Evolutionary conservation across 768 basidiomycete genomes (phyloP).

Genomic region (Collybia mongolica): DNA sequence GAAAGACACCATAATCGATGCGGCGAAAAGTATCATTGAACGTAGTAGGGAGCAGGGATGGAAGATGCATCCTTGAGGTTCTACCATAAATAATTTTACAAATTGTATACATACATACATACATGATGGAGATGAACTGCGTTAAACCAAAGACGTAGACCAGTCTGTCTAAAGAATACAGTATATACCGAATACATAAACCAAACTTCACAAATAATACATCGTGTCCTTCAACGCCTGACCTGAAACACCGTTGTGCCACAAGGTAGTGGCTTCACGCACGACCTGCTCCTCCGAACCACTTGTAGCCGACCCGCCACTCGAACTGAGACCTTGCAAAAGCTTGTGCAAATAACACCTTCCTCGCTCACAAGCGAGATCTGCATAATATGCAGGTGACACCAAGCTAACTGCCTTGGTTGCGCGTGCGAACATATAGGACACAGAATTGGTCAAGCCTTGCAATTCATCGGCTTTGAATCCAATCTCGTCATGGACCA

Average conservation of each 20-base stretch:
- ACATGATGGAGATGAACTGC: too few species aligned
- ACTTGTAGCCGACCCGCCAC: slow-evolving; percentile 31
- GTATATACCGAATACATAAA: too few species aligned
- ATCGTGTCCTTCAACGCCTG: slow-evolving; percentile 61
- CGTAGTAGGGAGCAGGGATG: neutral
- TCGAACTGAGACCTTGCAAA: slow-evolving; percentile 46
- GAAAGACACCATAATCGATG: slow-evolving; percentile 1
- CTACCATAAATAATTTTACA: too few species aligned
- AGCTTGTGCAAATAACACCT: slow-evolving; percentile 77
- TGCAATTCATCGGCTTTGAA: slow-evolving; percentile 74
- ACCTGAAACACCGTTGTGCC: slow-evolving; percentile 56
- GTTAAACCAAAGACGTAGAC: too few species aligned
- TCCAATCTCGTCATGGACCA: slow-evolving; percentile 76
- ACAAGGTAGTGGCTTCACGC: slow-evolving; percentile 51
- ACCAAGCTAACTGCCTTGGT: slow-evolving; percentile 84
- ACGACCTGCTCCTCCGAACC: slow-evolving; percentile 47
- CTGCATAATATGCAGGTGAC: slow-evolving; percentile 82
- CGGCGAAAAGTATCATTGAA: neutral
- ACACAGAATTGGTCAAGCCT: slow-evolving; percentile 63
- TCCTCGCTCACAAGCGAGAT: slow-evolving; percentile 63
- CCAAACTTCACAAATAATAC: slow-evolving; percentile 60
- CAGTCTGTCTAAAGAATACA: too few species aligned
- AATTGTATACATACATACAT: too few species aligned
- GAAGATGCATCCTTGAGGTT: neutral
- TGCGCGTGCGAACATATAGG: slow-evolving; percentile 82